Percentiles rank a stretch among this genome's conserved stretches.
Conservation (phyloP, 768 basidiomycete species). For the Filobasidium wieringae region DNA sequence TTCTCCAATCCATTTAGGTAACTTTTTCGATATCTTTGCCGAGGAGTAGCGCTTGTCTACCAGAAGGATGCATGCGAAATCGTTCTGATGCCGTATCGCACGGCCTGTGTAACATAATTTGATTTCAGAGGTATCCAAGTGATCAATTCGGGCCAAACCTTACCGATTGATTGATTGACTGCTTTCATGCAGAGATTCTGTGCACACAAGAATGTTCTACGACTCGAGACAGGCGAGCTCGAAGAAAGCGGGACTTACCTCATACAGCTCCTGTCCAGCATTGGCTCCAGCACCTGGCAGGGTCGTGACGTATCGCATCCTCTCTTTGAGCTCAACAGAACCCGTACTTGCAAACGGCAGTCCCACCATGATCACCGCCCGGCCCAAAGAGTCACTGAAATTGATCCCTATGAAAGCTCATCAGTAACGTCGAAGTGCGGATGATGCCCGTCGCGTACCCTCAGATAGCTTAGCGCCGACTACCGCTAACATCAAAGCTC, state of each 20-base stretch:
- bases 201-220: neutral
- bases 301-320: slow-evolving; percentile 72
- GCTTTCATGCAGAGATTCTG: slow-evolving; percentile 45
- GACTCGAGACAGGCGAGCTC: slow-evolving; percentile 17
- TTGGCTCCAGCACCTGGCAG: slow-evolving; percentile 33
- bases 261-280: slow-evolving; percentile 59
- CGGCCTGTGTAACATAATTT: slow-evolving; percentile 56
- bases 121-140: too few relatives aligned
- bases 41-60: slow-evolving; percentile 72
- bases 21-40: slow-evolving; percentile 56
- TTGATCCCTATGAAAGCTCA: slow-evolving; percentile 45
- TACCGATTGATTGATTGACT: slow-evolving; percentile 94
- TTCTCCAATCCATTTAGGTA: slow-evolving; percentile 82
- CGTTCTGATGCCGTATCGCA: slow-evolving; percentile 77
- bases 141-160: too few relatives aligned
- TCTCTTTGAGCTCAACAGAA: slow-evolving; percentile 80
- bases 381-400: slow-evolving; percentile 64
- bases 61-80: slow-evolving; percentile 84
- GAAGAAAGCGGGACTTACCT: too few relatives aligned
- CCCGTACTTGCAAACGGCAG: slow-evolving; percentile 85
- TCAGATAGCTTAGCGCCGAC: slow-evolving; percentile 97
- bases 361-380: slow-evolving; percentile 75
- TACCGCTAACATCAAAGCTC: slow-evolving; percentile 82
- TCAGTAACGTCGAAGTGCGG: neutral
- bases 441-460: slow-evolving; percentile 34